Base-by-base conservation (phyloP, 2,329 filamentous ascomycete genomes). In the Emericellopsis atlantica region DNA sequence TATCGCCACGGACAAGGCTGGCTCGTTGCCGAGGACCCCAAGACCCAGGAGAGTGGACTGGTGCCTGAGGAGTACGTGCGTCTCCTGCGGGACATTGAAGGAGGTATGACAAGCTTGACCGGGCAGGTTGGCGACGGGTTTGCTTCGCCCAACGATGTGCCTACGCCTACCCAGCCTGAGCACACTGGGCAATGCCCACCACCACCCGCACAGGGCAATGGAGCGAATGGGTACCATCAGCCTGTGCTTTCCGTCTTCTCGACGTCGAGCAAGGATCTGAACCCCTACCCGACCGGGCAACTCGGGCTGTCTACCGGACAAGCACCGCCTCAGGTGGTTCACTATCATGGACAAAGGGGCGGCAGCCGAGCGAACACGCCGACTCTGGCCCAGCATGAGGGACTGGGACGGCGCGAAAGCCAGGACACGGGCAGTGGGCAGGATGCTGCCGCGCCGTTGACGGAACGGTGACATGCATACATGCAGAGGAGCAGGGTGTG, bases 51-150 rank as follows among this genome's bases (percentile, higher is more conserved):
- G 63, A 94, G 87, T 53, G 92, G 92, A 1, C 71, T 98, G 31
- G 92, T 98, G 2, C 92, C 92, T 0, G 92, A 98, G 61, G 89
- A 93, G 60, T 98, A 96, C 56, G 92, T 98, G 34, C 80, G 92
- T 14, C 68, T 98, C 36, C 71, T 98, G 45, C 79, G 88, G 37
- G 88, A 96, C 54, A 95, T 96, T 42, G 88, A 95, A 58, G 89
- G 89, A 16, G 90, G 88, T 29, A 79, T 89, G 67, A 83, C 74
- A 45, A 84, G 82, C 53, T 59, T 88, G 46, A 79, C 75, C 22
- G 79, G 76, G 22, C 72, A 80, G 41, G 54, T 74, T 9, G 66
- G 59, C 18, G 77, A 77, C 38, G 69, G 63, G 35, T 65, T 64
- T 46, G 66, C 60, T 44, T 64, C 63, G 41, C 74, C 71, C 41